Percentiles rank a stretch among this genome's conserved stretches.
phyloP scores from a whole-genome alignment of 2,329 filamentous ascomycete species.

The Emmonsiellopsis sp. region DNA sequence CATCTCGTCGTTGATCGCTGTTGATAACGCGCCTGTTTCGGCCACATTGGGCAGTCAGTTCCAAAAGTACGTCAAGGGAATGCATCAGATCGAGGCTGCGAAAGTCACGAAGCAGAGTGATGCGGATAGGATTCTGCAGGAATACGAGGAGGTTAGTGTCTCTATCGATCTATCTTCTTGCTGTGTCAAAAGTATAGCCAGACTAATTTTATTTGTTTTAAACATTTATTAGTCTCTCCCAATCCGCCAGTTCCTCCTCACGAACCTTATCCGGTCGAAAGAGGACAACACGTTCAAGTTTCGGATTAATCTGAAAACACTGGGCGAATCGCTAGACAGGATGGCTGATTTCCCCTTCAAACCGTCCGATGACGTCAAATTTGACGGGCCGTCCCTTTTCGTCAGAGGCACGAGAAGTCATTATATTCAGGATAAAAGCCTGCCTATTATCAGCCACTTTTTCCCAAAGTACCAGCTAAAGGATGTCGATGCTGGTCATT shows the following conservation, averaged over 20 bases:
- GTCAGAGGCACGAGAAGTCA: constrained; percentile 34
- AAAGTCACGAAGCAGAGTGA: constrained; percentile 60
- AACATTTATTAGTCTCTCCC: constrained; percentile 46
- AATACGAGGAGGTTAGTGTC: constrained; percentile 56
- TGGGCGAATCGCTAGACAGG: constrained; percentile 59
- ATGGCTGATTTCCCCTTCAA: constrained; percentile 86
- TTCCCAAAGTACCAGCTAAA: constrained; percentile 67
- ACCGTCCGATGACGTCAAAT: constrained; percentile 58
- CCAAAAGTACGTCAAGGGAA: constrained; percentile 48
- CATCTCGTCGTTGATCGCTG: constrained; percentile 60
- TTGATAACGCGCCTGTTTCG: constrained; percentile 82
- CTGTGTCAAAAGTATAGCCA: constrained; percentile 1
- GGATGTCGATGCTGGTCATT: constrained; percentile 73
- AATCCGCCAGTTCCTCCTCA: constrained; percentile 84
- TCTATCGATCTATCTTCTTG: neutral
- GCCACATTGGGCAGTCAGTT: constrained; percentile 63
- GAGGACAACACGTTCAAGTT: constrained; percentile 56
- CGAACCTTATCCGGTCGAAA: constrained; percentile 59
- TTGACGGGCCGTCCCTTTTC: constrained; percentile 66
- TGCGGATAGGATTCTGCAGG: constrained; percentile 67
- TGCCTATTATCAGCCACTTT: constrained; percentile 40
- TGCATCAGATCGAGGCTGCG: constrained; percentile 68
- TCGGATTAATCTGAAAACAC: constrained; percentile 64
- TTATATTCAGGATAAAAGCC: constrained; percentile 21
- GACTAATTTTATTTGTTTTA: constrained; percentile 9